Percentiles rank a stretch among this genome's conserved stretches.
Evolutionary conservation across 495 filamentous ascomycete species (phyloP).

Genomic region (Neurospora sp.): DNA sequence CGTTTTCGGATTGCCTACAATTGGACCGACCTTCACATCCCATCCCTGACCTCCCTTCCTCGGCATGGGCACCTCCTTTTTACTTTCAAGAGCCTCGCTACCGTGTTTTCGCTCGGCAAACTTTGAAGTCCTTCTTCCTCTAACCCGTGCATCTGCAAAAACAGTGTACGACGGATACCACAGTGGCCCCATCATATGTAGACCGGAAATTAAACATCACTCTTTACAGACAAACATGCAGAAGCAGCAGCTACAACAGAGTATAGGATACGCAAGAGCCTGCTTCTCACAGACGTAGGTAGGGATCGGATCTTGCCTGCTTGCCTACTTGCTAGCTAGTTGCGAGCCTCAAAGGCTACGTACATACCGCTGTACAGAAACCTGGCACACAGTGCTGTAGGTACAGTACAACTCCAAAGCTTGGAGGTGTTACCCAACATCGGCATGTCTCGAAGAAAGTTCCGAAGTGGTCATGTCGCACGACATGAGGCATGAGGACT

Average conservation of each 20-base stretch:
- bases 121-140: background rate
- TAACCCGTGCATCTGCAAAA: background rate
- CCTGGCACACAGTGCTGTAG: background rate
- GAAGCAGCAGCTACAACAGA: background rate
- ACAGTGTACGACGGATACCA: background rate
- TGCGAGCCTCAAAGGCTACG: background rate
- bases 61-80: background rate
- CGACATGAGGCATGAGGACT: background rate
- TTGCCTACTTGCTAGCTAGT: background rate
- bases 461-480: background rate
- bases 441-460: background rate
- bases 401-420: background rate
- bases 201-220: background rate
- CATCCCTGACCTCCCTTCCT: background rate
- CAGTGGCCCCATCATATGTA: background rate
- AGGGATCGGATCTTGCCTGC: background rate
- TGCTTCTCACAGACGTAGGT: background rate
- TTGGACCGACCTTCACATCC: background rate
- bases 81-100: background rate
- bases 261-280: background rate
- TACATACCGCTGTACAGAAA: background rate
- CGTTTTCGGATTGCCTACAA: background rate
- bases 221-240: background rate
- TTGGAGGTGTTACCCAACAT: background rate
- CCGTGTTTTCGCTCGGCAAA: background rate